These are phyloP conservation scores for Lasiodiplodia sp. DNA, from an alignment of 2,329 filamentous ascomycete species.

Conservation along the genomic window DNA sequence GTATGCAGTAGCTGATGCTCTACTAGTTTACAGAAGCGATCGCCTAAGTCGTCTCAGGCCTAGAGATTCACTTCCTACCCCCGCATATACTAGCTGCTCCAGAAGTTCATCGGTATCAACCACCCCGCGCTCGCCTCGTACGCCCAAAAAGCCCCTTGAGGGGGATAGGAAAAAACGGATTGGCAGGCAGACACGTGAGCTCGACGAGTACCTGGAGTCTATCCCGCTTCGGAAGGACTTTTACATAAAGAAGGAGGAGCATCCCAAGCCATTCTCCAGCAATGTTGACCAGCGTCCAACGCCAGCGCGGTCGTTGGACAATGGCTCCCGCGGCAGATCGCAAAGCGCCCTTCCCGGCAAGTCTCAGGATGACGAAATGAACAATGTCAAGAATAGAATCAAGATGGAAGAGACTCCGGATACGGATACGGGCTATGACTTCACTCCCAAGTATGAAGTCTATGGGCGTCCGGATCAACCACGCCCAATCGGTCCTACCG, in stretches of 20 bases:
- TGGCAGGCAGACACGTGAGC: background rate
- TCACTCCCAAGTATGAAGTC: background rate
- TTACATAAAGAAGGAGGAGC: background rate
- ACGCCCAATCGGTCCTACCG: background rate
- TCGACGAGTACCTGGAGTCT: background rate
- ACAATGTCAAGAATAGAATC: background rate
- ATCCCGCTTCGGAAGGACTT: conserved; percentile 1
- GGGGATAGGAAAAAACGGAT: background rate
- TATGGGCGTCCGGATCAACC: background rate
- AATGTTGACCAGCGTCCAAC: background rate
- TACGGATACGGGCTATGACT: no score
- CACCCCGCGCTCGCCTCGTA: background rate
- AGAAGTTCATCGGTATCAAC: background rate
- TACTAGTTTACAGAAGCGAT: background rate
- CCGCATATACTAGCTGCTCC: background rate
- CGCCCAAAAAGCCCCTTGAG: background rate
- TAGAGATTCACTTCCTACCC: background rate
- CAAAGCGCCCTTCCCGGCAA: background rate
- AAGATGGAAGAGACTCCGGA: no score
- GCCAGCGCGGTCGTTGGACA: background rate
- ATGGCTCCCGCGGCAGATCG: background rate
- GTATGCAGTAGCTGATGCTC: background rate
- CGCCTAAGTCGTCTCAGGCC: background rate
- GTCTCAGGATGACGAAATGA: background rate
- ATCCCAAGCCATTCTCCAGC: background rate